A percentile compares a stretch with the other conserved stretches of the same genome.
phyloP scores from a whole-genome alignment of 257 asterid species.

The Solanum pennellii region DNA sequence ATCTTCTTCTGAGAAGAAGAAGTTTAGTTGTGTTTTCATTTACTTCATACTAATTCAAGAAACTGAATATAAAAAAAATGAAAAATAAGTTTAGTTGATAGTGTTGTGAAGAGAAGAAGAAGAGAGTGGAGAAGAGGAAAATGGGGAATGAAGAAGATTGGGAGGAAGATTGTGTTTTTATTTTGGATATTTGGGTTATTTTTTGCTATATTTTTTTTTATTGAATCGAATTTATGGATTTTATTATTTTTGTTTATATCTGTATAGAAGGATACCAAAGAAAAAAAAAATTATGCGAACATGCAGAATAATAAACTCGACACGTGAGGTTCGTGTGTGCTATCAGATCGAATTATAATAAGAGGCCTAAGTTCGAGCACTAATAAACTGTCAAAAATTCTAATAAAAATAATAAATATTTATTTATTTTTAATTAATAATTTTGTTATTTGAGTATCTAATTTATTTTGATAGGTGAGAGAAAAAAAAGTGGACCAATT shows the following conservation, averaged over 20 bases:
- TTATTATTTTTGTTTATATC: neutral
- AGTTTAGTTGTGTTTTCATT: neutral
- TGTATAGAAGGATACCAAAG: neutral
- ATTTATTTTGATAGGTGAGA: neutral
- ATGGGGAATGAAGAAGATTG: neutral
- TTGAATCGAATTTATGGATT: neutral
- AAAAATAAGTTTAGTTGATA: neutral
- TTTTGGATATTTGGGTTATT: neutral
- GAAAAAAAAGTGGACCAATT: no score
- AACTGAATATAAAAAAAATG: constrained; percentile 4
- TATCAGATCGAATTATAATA: neutral
- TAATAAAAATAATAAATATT: neutral
- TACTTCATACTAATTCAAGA: constrained; percentile 21
- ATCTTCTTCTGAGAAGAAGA: constrained; percentile 35
- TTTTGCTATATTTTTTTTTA: neutral
- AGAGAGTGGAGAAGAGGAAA: neutral
- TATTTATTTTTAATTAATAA: neutral
- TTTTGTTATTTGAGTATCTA: neutral
- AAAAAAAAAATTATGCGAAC: neutral
- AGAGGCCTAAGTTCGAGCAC: neutral
- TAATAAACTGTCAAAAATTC: neutral
- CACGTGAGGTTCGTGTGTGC: constrained; percentile 37
- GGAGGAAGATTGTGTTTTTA: constrained; percentile 11
- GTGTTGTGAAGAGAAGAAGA: neutral
- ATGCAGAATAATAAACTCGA: constrained; percentile 19